Percentiles rank a stretch among this genome's conserved stretches.
phyloP scores from a whole-genome alignment of 2,329 filamentous ascomycete species.

The Talaromyces sp. region DNA sequence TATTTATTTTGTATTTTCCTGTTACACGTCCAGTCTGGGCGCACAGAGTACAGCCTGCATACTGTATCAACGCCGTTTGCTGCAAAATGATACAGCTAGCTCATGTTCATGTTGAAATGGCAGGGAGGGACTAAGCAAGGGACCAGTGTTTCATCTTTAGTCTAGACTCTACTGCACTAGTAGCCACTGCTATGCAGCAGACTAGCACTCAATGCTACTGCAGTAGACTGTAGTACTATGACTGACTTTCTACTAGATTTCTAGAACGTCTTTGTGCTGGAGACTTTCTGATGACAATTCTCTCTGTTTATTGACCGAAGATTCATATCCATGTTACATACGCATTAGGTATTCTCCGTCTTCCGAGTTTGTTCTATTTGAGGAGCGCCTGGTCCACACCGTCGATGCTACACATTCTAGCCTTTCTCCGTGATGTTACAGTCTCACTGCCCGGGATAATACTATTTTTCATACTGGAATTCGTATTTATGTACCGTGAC shows the following conservation, averaged over 20 bases:
- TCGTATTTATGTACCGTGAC: background rate
- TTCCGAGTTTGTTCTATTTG: background rate
- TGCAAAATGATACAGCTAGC: too few relatives aligned
- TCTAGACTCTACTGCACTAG: background rate
- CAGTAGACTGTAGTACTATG: too few relatives aligned
- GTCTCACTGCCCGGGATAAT: background rate
- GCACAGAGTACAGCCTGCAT: background rate
- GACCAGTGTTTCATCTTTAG: constrained; percentile 24
- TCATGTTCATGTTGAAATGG: too few relatives aligned
- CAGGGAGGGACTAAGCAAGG: constrained; percentile 9
- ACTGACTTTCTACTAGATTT: too few relatives aligned
- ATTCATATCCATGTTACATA: too few relatives aligned
- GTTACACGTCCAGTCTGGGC: background rate
- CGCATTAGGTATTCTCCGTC: background rate
- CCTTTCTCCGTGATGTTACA: background rate
- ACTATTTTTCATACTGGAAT: background rate
- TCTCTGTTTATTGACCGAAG: too few relatives aligned
- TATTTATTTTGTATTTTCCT: constrained; percentile 7
- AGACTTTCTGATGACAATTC: too few relatives aligned
- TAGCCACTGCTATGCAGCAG: background rate
- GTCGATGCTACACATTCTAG: background rate
- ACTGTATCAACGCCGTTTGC: too few relatives aligned
- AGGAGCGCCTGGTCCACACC: background rate
- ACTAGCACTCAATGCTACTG: too few relatives aligned
- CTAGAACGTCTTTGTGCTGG: too few relatives aligned